phyloP scores from a whole-genome alignment of 73 alveolate genomes.

The Paramecium sexaurelia region DNA sequence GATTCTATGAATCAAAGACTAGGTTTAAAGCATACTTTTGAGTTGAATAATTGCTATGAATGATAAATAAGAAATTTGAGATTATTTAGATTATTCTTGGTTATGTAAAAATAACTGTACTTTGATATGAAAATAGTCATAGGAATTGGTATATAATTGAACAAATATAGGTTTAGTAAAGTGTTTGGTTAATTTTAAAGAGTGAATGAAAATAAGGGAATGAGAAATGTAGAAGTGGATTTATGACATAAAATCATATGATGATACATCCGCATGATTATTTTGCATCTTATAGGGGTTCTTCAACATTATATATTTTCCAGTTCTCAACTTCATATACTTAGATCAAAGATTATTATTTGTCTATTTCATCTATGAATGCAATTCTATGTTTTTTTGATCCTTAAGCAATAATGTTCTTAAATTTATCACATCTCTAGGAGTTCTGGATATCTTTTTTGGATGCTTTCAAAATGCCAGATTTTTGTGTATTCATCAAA shows the following conservation, averaged over 20 bases:
- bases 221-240: constrained; percentile 26
- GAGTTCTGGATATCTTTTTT: not conserved
- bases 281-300: not conserved
- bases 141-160: no score
- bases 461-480: constrained; percentile 15
- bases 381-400: constrained; percentile 6
- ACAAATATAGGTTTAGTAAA: not conserved
- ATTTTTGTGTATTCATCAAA: constrained; percentile 1
- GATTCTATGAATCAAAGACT: no score
- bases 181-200: not conserved
- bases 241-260: constrained; percentile 1
- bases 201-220: not conserved
- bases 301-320: constrained; percentile 45
- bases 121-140: no score
- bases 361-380: constrained; percentile 19
- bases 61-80: no score
- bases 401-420: not conserved
- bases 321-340: constrained; percentile 51
- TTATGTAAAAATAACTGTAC: no score
- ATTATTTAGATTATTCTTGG: no score
- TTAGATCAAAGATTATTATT: not conserved
- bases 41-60: no score
- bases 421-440: not conserved
- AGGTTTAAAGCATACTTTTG: no score
- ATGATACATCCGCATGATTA: constrained; percentile 33